Percentiles rank a stretch among this genome's conserved stretches.
These are phyloP conservation scores for Lenzites betulinus DNA, from an alignment of 768 basidiomycete genomes.

Conservation along the genomic window DNA sequence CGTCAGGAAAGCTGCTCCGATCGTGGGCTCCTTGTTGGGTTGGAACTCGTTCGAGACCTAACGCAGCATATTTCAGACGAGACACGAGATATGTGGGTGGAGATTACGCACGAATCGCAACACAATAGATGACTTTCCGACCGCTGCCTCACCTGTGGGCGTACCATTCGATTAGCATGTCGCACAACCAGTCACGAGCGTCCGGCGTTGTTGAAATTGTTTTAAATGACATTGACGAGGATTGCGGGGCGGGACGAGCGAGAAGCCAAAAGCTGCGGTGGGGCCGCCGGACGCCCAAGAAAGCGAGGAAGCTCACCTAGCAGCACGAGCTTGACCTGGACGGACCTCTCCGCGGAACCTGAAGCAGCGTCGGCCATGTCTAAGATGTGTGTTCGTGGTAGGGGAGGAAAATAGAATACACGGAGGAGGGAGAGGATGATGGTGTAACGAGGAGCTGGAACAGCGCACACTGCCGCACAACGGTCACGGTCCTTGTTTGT, in stretches of 20 bases:
- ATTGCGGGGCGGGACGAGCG: neutral
- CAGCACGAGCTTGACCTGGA: conserved; percentile 97
- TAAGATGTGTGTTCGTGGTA: conserved; percentile 3
- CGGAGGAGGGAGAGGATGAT: conserved; percentile 19
- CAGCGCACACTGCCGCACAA: conserved; percentile 18
- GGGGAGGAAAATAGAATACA: conserved; percentile 25
- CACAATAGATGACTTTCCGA: conserved; percentile 98
- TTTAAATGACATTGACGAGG: too few species aligned
- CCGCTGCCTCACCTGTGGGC: conserved; percentile 88
- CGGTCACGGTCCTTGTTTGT: conserved; percentile 21
- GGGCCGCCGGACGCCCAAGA: neutral
- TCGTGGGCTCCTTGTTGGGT: conserved; percentile 98
- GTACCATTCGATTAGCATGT: neutral
- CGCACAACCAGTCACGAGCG: too few species aligned
- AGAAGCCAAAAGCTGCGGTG: conserved; percentile 1
- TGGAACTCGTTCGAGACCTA: conserved; percentile 98
- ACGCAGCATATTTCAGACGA: neutral
- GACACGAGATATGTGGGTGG: conserved; percentile 1
- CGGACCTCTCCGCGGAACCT: conserved; percentile 81
- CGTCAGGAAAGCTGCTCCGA: conserved; percentile 94
- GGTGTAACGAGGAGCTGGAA: conserved; percentile 28
- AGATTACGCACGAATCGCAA: conserved; percentile 80
- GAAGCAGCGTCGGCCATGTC: conserved; percentile 76
- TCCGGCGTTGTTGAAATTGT: too few species aligned
- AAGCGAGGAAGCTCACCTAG: conserved; percentile 60